Percentiles rank a stretch among this genome's conserved stretches.
These are phyloP conservation scores for Knoxdaviesia proteae DNA, from an alignment of 2,329 filamentous ascomycete species.

Conservation along the genomic window DNA sequence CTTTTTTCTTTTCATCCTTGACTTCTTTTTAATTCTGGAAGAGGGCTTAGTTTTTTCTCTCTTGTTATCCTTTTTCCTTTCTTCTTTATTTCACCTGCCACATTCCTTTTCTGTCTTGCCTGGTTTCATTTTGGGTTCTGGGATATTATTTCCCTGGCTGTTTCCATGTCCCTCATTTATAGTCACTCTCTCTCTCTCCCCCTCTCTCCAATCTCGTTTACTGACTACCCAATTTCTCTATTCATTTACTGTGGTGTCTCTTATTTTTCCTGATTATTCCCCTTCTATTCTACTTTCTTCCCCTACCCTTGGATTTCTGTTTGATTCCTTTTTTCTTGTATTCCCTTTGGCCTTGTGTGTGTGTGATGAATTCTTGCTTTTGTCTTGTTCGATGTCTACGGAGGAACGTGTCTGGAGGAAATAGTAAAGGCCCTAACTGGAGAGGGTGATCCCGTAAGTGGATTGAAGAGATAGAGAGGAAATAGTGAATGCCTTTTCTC, in stretches of 20 bases:
- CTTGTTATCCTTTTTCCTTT: slow-evolving; percentile 1
- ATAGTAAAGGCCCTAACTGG: too few relatives aligned
- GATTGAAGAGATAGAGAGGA: too few relatives aligned
- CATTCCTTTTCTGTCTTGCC: not conserved
- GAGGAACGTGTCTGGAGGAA: too few relatives aligned
- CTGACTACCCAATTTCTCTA: not conserved
- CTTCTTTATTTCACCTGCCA: slow-evolving; percentile 2
- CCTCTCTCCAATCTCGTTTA: not conserved
- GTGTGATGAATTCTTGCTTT: too few relatives aligned
- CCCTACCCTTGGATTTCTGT: not conserved
- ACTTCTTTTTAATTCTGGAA: not conserved
- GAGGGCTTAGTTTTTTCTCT: not conserved
- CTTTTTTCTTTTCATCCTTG: slow-evolving; percentile 1
- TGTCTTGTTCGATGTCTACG: too few relatives aligned
- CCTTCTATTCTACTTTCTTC: not conserved
- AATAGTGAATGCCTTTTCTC: too few relatives aligned
- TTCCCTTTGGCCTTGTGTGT: not conserved
- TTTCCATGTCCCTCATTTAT: not conserved
- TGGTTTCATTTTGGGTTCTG: slow-evolving; percentile 1
- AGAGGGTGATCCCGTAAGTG: too few relatives aligned
- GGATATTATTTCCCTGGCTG: slow-evolving; percentile 1
- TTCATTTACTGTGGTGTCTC: not conserved
- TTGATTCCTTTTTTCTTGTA: slow-evolving; percentile 7
- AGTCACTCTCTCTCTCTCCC: not conserved
- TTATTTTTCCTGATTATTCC: slow-evolving; percentile 3